Evolutionary conservation across 306 rosid genomes (phyloP).

Genomic region (Cucurbita moschata): DNA sequence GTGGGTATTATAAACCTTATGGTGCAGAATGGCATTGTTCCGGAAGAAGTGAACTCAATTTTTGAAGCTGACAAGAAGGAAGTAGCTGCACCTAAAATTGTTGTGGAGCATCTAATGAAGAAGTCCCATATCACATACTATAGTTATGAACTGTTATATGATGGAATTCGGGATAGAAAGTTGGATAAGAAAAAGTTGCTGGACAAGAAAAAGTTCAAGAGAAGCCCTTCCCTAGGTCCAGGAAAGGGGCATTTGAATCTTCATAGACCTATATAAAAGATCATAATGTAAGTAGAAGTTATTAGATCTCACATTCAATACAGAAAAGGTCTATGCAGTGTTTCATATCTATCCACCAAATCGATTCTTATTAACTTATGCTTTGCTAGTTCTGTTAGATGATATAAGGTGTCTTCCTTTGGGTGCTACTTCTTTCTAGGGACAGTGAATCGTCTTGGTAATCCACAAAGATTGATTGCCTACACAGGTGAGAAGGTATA

Average conservation of each 20-base stretch:
- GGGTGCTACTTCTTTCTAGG: too few species aligned
- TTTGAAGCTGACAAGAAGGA: conserved; percentile 70
- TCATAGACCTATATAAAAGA: background rate
- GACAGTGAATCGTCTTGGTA: too few species aligned
- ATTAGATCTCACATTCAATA: background rate
- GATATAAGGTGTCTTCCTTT: too few species aligned
- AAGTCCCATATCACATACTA: conserved; percentile 61
- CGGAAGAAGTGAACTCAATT: conserved; percentile 58
- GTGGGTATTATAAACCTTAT: conserved; percentile 59
- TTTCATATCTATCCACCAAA: too few species aligned
- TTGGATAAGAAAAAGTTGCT: conserved; percentile 22
- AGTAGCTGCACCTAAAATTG: conserved; percentile 83
- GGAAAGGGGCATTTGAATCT: background rate
- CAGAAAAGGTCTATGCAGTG: background rate
- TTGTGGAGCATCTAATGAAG: conserved; percentile 75
- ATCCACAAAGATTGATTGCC: too few species aligned
- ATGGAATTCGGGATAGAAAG: conserved; percentile 70
- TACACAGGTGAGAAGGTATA: too few species aligned
- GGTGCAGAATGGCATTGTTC: conserved; percentile 61
- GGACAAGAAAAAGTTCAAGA: conserved; percentile 21
- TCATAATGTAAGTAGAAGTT: background rate
- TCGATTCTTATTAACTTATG: too few species aligned
- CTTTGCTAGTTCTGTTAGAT: too few species aligned
- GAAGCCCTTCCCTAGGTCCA: background rate
- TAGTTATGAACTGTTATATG: conserved; percentile 64